Conservation (phyloP, 164 flowering plant species). For the Platanus orientalis region DNA sequence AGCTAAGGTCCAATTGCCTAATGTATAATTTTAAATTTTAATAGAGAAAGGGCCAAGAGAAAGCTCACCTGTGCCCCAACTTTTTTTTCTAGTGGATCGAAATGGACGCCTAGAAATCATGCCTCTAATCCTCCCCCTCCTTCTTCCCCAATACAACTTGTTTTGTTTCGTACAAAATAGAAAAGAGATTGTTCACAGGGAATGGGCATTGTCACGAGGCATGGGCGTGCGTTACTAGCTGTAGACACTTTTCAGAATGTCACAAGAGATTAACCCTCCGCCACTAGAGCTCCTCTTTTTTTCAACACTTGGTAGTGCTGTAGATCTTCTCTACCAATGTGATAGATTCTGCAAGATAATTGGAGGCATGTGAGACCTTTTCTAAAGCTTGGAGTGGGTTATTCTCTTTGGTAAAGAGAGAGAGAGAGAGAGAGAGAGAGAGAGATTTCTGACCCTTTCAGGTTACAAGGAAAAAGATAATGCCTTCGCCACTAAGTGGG, state of each 20-base stretch:
- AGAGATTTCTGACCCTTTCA: too few species aligned
- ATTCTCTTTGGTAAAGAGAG: too few species aligned
- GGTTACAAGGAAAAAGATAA: too few species aligned
- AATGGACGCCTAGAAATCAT: slow-evolving; percentile 15
- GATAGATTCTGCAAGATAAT: not conserved
- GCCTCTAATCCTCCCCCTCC: slow-evolving; percentile 11
- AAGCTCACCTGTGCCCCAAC: slow-evolving; percentile 13
- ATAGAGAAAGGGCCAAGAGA: slow-evolving; percentile 2
- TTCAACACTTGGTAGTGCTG: too few species aligned
- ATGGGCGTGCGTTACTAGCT: slow-evolving; percentile 4
- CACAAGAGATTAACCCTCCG: slow-evolving; percentile 14
- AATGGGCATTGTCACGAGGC: slow-evolving; percentile 16
- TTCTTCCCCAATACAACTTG: not conserved
- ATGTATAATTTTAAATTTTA: too few species aligned
- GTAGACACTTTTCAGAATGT: slow-evolving; percentile 9
- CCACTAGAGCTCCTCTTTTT: slow-evolving; percentile 2
- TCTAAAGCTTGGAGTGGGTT: too few species aligned
- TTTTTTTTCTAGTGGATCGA: slow-evolving; percentile 15
- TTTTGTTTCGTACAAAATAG: slow-evolving; percentile 17
- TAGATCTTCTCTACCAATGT: too few species aligned
- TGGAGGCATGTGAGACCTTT: not conserved
- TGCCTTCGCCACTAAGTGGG: too few species aligned
- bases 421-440: too few species aligned
- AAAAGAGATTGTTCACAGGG: slow-evolving; percentile 11
- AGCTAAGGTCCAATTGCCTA: too few species aligned